phyloP scores from a whole-genome alignment of 2,329 filamentous ascomycete species.

The Diplodia seriata region DNA sequence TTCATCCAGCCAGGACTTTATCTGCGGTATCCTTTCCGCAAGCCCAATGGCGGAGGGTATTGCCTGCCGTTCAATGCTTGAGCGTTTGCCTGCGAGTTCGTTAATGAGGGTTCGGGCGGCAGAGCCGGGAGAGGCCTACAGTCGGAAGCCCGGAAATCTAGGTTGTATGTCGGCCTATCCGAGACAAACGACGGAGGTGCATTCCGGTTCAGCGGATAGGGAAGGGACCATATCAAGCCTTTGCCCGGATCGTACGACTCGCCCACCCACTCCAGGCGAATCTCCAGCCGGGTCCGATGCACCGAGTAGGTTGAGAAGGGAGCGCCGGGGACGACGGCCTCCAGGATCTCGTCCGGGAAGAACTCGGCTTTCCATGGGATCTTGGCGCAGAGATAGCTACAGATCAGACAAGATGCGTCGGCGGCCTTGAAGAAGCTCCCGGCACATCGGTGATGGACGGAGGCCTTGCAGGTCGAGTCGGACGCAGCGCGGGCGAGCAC shows the following conservation, averaged over 20 bases:
- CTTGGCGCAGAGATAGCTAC: background rate
- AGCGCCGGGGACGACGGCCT: constrained; percentile 3
- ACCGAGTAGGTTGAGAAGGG: constrained; percentile 5
- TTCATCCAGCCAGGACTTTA: background rate
- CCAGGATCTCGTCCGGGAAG: background rate
- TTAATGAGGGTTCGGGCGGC: background rate
- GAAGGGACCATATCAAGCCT: constrained; percentile 2
- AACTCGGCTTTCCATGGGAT: constrained; percentile 8
- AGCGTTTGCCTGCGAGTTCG: background rate
- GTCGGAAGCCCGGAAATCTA: background rate
- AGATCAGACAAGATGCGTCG: background rate
- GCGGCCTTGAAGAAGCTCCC: constrained; percentile 8
- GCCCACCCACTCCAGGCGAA: constrained; percentile 3
- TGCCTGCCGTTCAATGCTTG: background rate
- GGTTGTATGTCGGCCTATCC: background rate
- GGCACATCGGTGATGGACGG: constrained; percentile 4
- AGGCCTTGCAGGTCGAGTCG: background rate
- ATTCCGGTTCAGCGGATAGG: constrained; percentile 8
- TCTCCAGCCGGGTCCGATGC: background rate
- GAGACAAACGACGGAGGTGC: background rate
- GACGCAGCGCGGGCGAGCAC: constrained; percentile 1
- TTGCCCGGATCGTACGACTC: constrained; percentile 10
- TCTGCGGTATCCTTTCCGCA: constrained; percentile 5
- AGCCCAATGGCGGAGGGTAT: constrained; percentile 1
- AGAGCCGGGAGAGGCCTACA: background rate